Evolutionary conservation across 179 eudicot genomes (phyloP).

Genomic region (Amaranthus tricolor): DNA sequence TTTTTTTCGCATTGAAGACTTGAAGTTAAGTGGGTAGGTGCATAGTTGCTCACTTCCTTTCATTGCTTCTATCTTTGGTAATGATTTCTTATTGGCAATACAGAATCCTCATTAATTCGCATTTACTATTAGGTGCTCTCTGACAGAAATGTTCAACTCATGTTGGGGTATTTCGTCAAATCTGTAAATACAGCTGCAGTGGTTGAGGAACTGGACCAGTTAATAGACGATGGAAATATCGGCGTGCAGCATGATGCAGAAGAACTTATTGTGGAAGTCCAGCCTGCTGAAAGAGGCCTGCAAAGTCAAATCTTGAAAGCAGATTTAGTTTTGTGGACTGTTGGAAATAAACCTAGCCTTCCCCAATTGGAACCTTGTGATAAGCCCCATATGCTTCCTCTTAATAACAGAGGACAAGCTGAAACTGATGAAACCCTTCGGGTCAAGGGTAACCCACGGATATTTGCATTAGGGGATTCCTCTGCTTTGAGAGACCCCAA

Average conservation of each 20-base stretch:
- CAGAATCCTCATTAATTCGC: conserved; percentile 4
- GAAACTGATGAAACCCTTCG: conserved; percentile 96
- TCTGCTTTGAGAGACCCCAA: conserved; percentile 74
- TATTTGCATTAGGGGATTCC: conserved; percentile 93
- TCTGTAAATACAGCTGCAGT: conserved; percentile 40
- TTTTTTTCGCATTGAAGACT: not conserved
- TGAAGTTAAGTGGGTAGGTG: not conserved
- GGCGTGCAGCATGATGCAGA: conserved; percentile 35
- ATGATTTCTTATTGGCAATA: conserved; percentile 4
- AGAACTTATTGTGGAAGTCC: conserved; percentile 61
- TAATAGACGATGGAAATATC: conserved; percentile 22
- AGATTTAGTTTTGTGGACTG: conserved; percentile 94
- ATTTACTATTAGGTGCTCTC: conserved; percentile 61
- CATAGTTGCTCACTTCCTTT: not conserved
- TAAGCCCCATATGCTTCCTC: conserved; percentile 67
- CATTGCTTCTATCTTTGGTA: conserved; percentile 6
- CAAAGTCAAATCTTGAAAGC: conserved; percentile 67
- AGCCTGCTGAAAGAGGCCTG: conserved; percentile 69
- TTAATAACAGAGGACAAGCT: conserved; percentile 81
- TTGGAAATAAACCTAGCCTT: conserved; percentile 79
- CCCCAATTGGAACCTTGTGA: conserved; percentile 60
- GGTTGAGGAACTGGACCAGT: conserved; percentile 19
- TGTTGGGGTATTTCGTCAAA: conserved; percentile 75
- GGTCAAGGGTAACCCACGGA: conserved; percentile 89
- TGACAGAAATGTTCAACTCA: conserved; percentile 72